Percentiles rank a stretch among this genome's conserved stretches.
Evolutionary conservation across 257 asterid species (phyloP).

Genomic region (Fraxinus quadrangulata): DNA sequence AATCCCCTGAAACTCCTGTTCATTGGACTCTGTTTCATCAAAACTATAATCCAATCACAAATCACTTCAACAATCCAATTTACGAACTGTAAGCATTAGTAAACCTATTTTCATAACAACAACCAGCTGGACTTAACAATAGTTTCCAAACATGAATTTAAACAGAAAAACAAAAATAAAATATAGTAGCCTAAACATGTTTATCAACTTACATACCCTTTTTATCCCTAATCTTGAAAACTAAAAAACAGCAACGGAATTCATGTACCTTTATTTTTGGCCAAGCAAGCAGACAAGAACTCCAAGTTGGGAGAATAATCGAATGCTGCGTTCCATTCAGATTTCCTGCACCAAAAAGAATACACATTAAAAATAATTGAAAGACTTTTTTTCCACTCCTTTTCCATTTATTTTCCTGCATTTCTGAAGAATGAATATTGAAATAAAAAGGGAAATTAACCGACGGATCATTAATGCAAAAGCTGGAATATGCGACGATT

Average conservation of each 20-base stretch:
- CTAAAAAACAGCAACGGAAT: background rate
- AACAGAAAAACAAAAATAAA: background rate
- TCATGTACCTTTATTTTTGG: conserved; percentile 50
- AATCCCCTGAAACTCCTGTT: background rate
- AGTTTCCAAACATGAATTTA: background rate
- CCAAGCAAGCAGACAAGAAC: conserved; percentile 63
- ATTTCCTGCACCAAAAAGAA: conserved; percentile 42
- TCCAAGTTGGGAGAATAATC: conserved; percentile 59
- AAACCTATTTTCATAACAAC: background rate
- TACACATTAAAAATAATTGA: background rate
- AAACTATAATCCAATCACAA: background rate
- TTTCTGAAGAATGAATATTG: background rate
- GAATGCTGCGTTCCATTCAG: conserved; percentile 71
- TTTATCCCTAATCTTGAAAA: background rate
- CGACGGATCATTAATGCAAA: conserved; percentile 66
- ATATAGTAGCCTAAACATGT: background rate
- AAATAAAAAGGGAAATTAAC: conserved; percentile 14
- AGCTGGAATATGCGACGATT: conserved; percentile 52
- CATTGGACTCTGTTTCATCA: background rate
- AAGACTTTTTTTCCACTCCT: background rate
- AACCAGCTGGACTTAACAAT: background rate
- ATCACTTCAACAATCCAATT: background rate
- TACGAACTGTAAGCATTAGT: background rate
- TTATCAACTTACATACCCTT: background rate
- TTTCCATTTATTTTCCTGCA: conserved; percentile 28